Base-by-base conservation (phyloP, 2,329 filamentous ascomycete species). In the Beauveria sp. region DNA sequence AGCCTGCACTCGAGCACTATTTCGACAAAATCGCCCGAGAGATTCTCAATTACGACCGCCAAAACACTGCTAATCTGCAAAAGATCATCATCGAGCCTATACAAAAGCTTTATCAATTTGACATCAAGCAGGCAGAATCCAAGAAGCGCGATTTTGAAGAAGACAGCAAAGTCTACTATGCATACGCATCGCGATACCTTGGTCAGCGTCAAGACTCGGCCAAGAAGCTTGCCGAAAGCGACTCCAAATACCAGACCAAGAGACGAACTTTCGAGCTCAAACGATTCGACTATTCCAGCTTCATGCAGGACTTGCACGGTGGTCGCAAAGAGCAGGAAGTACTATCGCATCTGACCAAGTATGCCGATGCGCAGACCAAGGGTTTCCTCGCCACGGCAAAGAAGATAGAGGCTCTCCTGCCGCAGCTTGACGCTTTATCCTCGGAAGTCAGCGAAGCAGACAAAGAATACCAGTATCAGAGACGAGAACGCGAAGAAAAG, bases 81-180 rank as follows among this genome's bases (percentile, higher is more conserved):
- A 93, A 87, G 70, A 88, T 96, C 58, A 92, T 99, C 69, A 96
- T 99, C 66, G 94, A 99, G 48, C 96, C 96, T 1, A 84, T 99
- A 66, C 87, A 84, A 66, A 96, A 91, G 74, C 79, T 99, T 16
- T 99, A 99, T 74, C 91, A 91, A 63, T 82, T 93, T 65, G 96
- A 99, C 69, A 97, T 99, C 77, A 99, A 99, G 74, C 92, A 96
- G 73, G 96, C 93, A 28, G 94, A 99, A 70, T 82, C 89, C 46
- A 99, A 99, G 78, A 96, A 94, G 76, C 91, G 94, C 66, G 94
- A 97, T 67, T 99, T 99, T 68, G 94, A 99, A 65, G 94, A 99
- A 70, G 94, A 99, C 73, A 97, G 93, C 77, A 94, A 96, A 72
- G 94, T 99, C 72, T 99, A 96, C 76, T 99, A 99, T 75, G 87